Evolutionary conservation across 495 filamentous ascomycete genomes (phyloP).

Genomic region (Hypoxylon perforatum): DNA sequence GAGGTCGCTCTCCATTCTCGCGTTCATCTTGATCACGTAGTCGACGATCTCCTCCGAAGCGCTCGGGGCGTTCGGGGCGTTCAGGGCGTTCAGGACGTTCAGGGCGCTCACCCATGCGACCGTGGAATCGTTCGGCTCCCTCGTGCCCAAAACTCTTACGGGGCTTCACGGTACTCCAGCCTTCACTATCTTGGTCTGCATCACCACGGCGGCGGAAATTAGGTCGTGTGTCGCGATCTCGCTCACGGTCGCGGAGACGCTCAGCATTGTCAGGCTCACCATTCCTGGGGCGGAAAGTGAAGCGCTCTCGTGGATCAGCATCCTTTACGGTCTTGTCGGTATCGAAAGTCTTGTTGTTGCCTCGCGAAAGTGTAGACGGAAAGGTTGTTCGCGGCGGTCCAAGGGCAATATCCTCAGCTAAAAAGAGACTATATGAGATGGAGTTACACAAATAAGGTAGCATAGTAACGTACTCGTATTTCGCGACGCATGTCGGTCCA

Average conservation of each 20-base stretch:
- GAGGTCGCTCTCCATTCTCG: conserved; percentile 66
- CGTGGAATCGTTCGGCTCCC: conserved; percentile 70
- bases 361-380: conserved; percentile 75
- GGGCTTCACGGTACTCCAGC: conserved; percentile 70
- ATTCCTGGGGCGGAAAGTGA: conserved; percentile 72
- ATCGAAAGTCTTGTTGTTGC: conserved; percentile 63
- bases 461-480: conserved; percentile 56
- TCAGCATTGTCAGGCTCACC: conserved; percentile 73
- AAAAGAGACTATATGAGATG: conserved; percentile 8
- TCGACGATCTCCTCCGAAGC: conserved; percentile 55
- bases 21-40: conserved; percentile 58
- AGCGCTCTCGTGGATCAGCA: conserved; percentile 69
- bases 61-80: conserved; percentile 48
- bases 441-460: conserved; percentile 16
- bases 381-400: conserved; percentile 90
- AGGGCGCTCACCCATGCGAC: conserved; percentile 62
- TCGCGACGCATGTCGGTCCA: conserved; percentile 70
- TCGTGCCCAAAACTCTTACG: conserved; percentile 73
- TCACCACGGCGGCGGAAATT: conserved; percentile 62
- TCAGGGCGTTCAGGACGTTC: conserved; percentile 51
- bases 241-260: conserved; percentile 56
- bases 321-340: conserved; percentile 61
- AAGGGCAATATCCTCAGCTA: conserved; percentile 85
- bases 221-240: conserved; percentile 60
- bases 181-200: conserved; percentile 65